phyloP scores from a whole-genome alignment of 208 protist genomes.

The Acanthamoeba quina region DNA sequence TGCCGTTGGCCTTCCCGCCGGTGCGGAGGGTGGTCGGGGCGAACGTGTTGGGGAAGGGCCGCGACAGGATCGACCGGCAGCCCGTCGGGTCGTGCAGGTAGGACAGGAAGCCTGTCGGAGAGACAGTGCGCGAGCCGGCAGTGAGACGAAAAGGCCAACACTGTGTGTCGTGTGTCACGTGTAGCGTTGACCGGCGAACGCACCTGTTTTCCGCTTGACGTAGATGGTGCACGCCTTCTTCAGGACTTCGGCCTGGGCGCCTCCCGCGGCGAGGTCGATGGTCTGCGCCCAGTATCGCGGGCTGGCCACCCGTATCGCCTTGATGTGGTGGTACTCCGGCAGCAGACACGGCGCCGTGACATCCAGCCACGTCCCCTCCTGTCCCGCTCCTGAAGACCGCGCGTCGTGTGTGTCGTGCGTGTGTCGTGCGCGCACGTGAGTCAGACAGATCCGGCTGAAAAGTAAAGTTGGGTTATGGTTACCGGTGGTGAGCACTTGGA shows the following conservation, averaged over 20 bases:
- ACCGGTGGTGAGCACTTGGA: slow-evolving; percentile 74
- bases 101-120: slow-evolving; percentile 50
- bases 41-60: background rate
- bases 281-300: slow-evolving; percentile 76
- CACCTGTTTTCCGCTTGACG: slow-evolving; percentile 78
- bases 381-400: background rate
- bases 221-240: slow-evolving; percentile 41
- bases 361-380: background rate
- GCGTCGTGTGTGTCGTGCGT: background rate
- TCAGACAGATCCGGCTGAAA: background rate
- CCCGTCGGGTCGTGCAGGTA: slow-evolving; percentile 79
- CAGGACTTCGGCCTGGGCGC: background rate
- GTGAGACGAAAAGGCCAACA: background rate
- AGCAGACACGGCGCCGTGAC: slow-evolving; percentile 79
- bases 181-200: no score
- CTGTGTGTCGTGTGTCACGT: no score
- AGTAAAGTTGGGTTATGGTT: background rate
- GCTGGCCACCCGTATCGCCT: slow-evolving; percentile 71
- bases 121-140: slow-evolving; percentile 2
- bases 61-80: slow-evolving; percentile 52
- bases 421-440: no score
- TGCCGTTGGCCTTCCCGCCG: slow-evolving; percentile 25
- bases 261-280: background rate
- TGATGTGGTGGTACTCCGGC: slow-evolving; percentile 75
- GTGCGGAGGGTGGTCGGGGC: background rate